Evolutionary conservation across 306 rosid species (phyloP).

Genomic region (Crataegus laevigata): DNA sequence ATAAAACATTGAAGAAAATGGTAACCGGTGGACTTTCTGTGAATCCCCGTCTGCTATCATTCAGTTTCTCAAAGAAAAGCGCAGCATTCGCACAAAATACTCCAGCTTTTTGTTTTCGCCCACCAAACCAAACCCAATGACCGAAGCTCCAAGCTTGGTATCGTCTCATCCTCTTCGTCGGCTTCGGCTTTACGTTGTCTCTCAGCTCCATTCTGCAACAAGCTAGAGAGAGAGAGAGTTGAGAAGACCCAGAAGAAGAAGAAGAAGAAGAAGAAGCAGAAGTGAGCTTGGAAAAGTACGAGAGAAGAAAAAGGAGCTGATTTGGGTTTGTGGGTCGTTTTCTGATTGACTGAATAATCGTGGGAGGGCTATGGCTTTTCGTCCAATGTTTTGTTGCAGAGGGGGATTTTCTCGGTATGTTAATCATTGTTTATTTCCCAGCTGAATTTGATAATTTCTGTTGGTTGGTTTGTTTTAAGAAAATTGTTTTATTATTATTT

Average conservation of each 20-base stretch:
- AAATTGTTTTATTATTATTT: background rate
- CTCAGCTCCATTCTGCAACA: slow-evolving; percentile 9
- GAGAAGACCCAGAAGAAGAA: background rate
- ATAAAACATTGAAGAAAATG: background rate
- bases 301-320: slow-evolving; percentile 6
- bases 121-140: background rate
- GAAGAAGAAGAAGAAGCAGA: background rate
- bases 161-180: slow-evolving; percentile 6
- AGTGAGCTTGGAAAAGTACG: slow-evolving; percentile 5
- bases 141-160: slow-evolving; percentile 8
- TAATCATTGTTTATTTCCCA: background rate
- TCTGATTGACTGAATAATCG: slow-evolving; percentile 15
- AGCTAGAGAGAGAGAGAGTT: background rate
- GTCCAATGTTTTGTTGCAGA: slow-evolving; percentile 59
- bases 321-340: slow-evolving; percentile 31
- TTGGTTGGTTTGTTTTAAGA: background rate
- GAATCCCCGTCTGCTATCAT: background rate
- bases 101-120: slow-evolving; percentile 6
- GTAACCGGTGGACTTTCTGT: slow-evolving; percentile 23
- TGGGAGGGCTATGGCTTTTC: slow-evolving; percentile 45
- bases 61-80: slow-evolving; percentile 5
- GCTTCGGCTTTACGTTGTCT: slow-evolving; percentile 7
- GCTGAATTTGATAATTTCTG: background rate
- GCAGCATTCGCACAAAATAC: slow-evolving; percentile 24
- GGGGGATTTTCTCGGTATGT: slow-evolving; percentile 67